These are phyloP conservation scores for Vigna nakashimae DNA, from an alignment of 306 rosid genomes.

Conservation along the genomic window DNA sequence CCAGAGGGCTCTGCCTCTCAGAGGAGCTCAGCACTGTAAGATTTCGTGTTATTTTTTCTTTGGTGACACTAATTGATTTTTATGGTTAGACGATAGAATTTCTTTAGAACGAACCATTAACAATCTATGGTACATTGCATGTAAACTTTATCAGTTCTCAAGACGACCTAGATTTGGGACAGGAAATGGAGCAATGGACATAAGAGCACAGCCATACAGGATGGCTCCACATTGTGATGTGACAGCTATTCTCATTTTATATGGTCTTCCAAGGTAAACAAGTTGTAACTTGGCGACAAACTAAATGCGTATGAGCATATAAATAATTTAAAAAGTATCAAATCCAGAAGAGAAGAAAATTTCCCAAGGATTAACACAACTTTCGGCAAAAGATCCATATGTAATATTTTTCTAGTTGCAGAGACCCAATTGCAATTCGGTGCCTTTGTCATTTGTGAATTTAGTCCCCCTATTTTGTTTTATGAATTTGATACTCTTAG, in stretches of 20 bases:
- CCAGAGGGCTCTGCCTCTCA: constrained; percentile 66
- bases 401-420: constrained; percentile 16
- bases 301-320: constrained; percentile 16
- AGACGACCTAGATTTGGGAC: constrained; percentile 57
- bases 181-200: constrained; percentile 52
- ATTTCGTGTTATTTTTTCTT: constrained; percentile 30
- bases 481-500: background rate
- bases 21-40: constrained; percentile 62
- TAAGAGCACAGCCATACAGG: constrained; percentile 65
- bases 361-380: background rate
- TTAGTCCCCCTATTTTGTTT: background rate
- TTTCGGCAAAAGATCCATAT: background rate
- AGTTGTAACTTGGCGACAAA: constrained; percentile 22
- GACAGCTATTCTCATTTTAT: constrained; percentile 90
- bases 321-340: background rate
- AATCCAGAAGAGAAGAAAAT: constrained; percentile 6
- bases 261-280: constrained; percentile 95
- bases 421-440: constrained; percentile 17
- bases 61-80: background rate
- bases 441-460: background rate
- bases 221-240: constrained; percentile 86
- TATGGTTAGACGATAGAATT: background rate
- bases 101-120: constrained; percentile 20
- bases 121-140: constrained; percentile 59
- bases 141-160: constrained; percentile 47